Base-by-base conservation (phyloP, 2,329 filamentous ascomycete species). In the Trichoderma lentiforme region DNA sequence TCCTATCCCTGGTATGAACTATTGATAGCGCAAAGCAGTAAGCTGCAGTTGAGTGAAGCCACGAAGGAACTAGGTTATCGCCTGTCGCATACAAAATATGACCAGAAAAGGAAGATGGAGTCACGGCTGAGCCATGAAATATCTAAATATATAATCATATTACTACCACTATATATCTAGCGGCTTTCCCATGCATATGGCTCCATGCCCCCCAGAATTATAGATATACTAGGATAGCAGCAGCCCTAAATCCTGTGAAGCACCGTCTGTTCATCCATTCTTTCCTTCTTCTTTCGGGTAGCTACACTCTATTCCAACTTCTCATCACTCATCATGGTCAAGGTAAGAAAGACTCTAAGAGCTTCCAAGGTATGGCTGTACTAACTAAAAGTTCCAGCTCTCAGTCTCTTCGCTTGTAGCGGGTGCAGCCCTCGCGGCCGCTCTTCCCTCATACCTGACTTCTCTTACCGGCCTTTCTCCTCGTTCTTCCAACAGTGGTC, bases 91-190 rank as follows among this genome's bases (percentile, higher is more conserved):
- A 57, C 30, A 67, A 18, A 66, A 39, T 67, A 67, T 67, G 21
- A 67, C 64, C 51, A 12, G 30, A 57, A 57, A 18, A 56, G 64
- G 65, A 68, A 68, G 53, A 43, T 43, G 53, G 24, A 47, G 34
- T 30, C 18, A 6, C 24, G 43, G 34, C 65, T 47, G 18, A 34
- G 26, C 18, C 53, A 58, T 14, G 21, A 68, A 43, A 34, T 14
- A n/a, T 68, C 53, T 68, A 68, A 68, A 68, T 68, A 68, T 57
- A 67, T 58, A 47, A 30, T 43, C 53, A 24, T 58, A 51, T 43
- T 58, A 43, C 34, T 36, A 58, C 63, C 51, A 66, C 32, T 60
- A 60, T 68, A 68, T 68, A 58, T 68, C 53, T 68, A 58, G 53
- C n/a, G 53, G 65, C 8, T 30, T 67, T 60, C 18, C 65, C 65